Evolutionary conservation across 208 protist genomes (phyloP).

Genomic region (Acanthamoeba polyphaga): DNA sequence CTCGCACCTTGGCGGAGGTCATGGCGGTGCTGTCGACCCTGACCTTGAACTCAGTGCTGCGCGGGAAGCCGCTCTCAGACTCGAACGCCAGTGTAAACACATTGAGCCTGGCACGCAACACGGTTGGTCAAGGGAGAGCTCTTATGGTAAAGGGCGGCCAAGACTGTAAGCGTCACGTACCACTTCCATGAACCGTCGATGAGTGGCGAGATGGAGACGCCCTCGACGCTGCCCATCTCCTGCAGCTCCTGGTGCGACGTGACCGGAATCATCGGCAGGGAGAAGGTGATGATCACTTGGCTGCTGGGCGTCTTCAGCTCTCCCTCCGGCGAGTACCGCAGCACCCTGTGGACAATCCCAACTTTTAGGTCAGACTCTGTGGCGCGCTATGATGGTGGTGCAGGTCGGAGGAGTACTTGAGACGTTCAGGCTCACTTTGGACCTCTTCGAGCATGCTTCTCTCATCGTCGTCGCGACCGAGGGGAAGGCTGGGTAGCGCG

Average conservation of each 20-base stretch:
- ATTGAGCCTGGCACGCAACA: background rate
- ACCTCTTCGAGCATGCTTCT: background rate
- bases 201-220: background rate
- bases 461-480: background rate
- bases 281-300: conserved; percentile 42
- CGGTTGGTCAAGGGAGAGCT: background rate
- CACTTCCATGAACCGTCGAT: conserved; percentile 14
- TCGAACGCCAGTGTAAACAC: conserved; percentile 3
- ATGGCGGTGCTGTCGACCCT: background rate
- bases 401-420: background rate
- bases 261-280: conserved; percentile 18
- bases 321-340: background rate
- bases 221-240: conserved; percentile 14
- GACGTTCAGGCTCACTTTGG: background rate
- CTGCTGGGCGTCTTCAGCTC: background rate
- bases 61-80: background rate
- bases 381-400: background rate
- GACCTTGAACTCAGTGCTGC: conserved; percentile 1
- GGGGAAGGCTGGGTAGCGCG: background rate
- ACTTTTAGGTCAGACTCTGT: background rate
- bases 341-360: background rate
- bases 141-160: too few species aligned
- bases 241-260: conserved; percentile 57
- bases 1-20: background rate
- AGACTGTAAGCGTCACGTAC: background rate